These are phyloP conservation scores for Ramalina peruviana DNA, from an alignment of 495 filamentous ascomycete species.

Conservation along the genomic window DNA sequence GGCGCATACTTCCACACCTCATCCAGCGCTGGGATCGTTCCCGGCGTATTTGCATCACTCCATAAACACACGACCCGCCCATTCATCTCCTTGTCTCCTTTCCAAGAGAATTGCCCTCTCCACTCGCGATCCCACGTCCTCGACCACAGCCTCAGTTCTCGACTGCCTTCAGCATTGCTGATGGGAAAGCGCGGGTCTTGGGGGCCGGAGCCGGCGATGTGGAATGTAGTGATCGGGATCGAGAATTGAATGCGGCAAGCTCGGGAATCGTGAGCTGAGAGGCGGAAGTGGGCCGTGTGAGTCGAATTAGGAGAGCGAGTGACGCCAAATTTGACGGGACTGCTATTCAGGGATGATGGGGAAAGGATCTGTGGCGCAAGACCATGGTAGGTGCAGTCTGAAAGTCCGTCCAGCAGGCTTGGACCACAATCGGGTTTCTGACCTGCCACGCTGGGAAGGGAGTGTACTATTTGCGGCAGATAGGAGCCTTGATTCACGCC, in stretches of 20 bases:
- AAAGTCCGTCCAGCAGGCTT: constrained; percentile 29
- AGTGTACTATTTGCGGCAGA: constrained; percentile 48
- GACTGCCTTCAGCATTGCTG: constrained; percentile 27
- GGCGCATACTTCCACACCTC: constrained; percentile 66
- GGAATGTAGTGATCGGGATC: constrained; percentile 44
- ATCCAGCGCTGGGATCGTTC: constrained; percentile 71
- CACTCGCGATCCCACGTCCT: constrained; percentile 60
- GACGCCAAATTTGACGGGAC: constrained; percentile 41
- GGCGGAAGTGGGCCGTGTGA: constrained; percentile 37
- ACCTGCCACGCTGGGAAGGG: constrained; percentile 57
- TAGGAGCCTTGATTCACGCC: constrained; percentile 50
- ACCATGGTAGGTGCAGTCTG: constrained; percentile 58
- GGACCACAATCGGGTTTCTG: constrained; percentile 41
- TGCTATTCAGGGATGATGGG: background rate
- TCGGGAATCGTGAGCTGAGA: constrained; percentile 53
- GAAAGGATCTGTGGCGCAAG: constrained; percentile 44
- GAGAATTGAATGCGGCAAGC: constrained; percentile 55
- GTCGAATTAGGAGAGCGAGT: constrained; percentile 30
- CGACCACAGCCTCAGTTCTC: constrained; percentile 55
- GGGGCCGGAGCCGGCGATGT: constrained; percentile 40
- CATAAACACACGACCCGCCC: constrained; percentile 71
- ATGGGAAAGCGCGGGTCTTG: constrained; percentile 43
- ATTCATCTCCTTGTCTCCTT: constrained; percentile 34
- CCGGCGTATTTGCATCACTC: constrained; percentile 65
- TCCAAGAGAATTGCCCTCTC: constrained; percentile 64